Conservation (phyloP, 2,329 filamentous ascomycete genomes). For the Aspergillus ruber region DNA sequence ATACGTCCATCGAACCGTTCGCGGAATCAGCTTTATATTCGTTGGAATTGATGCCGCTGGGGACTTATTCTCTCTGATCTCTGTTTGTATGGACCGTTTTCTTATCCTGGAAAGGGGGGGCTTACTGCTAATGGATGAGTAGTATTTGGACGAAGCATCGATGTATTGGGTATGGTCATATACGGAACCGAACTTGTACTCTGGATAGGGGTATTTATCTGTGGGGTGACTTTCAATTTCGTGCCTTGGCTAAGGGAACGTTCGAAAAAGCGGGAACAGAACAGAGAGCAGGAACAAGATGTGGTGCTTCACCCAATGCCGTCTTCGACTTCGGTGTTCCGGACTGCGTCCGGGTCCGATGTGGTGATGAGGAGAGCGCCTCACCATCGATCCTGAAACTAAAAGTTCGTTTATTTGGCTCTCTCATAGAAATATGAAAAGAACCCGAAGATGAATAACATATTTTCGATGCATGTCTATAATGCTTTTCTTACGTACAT, state of each 20-base stretch:
- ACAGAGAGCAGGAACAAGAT: conserved; percentile 4
- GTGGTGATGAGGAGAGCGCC: conserved; percentile 3
- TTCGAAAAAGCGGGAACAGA: conserved; percentile 4
- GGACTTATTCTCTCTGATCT: conserved; percentile 60
- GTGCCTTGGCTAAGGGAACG: conserved; percentile 48
- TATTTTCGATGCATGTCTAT: too few species aligned
- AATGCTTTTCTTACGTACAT: too few species aligned
- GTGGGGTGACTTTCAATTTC: conserved; percentile 60
- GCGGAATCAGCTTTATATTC: conserved; percentile 67
- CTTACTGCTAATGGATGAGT: background rate
- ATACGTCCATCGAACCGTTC: conserved; percentile 57
- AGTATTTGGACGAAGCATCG: conserved; percentile 26
- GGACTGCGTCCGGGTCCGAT: conserved; percentile 43
- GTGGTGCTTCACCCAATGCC: conserved; percentile 42
- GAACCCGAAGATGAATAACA: too few species aligned
- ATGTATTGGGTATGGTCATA: conserved; percentile 59
- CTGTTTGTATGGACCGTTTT: conserved; percentile 39
- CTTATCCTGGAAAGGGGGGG: conserved; percentile 17
- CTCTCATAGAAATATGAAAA: too few species aligned
- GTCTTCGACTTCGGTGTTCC: conserved; percentile 60
- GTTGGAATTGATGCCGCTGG: conserved; percentile 64
- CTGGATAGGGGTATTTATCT: conserved; percentile 62
- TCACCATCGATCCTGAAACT: background rate
- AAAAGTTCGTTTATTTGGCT: too few species aligned
- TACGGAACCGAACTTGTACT: conserved; percentile 60